Percentiles rank a stretch among this genome's conserved stretches.
phyloP scores from a whole-genome alignment of 202 grass and related monocot species.

The Brachypodium distachyon region DNA sequence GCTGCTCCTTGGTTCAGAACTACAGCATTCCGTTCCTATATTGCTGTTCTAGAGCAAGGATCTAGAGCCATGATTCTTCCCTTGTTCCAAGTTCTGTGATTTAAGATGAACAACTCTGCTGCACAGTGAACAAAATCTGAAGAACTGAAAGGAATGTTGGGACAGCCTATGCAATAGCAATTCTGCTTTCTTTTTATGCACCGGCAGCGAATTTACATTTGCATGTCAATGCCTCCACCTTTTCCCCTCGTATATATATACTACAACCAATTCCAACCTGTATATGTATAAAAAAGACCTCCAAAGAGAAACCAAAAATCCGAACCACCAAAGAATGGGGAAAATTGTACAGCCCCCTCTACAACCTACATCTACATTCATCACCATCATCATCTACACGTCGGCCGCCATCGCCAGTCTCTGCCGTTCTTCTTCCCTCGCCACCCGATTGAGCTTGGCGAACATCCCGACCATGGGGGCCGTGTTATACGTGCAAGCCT shows the following conservation, averaged over 20 bases:
- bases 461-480: slow-evolving; percentile 90
- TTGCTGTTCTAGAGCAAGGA: background rate
- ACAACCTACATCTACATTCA: slow-evolving; percentile 36
- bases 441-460: slow-evolving; percentile 57
- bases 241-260: slow-evolving; percentile 22
- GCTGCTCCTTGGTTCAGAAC: background rate
- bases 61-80: background rate
- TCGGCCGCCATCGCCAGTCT: background rate
- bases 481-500: slow-evolving; percentile 96
- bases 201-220: slow-evolving; percentile 42
- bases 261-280: slow-evolving; percentile 21
- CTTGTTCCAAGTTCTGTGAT: background rate
- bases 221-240: slow-evolving; percentile 25
- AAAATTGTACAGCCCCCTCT: slow-evolving; percentile 54
- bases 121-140: no score
- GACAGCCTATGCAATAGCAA: no score
- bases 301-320: slow-evolving; percentile 21
- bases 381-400: slow-evolving; percentile 50
- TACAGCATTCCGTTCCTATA: background rate
- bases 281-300: slow-evolving; percentile 22
- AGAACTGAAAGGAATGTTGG: no score
- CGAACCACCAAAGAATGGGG: slow-evolving; percentile 61
- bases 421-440: slow-evolving; percentile 2
- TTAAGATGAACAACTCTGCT: no score
- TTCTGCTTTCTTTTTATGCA: slow-evolving; percentile 4